phyloP scores from a whole-genome alignment of 805 yeast species.

The Yamadazyma phyllophila region DNA sequence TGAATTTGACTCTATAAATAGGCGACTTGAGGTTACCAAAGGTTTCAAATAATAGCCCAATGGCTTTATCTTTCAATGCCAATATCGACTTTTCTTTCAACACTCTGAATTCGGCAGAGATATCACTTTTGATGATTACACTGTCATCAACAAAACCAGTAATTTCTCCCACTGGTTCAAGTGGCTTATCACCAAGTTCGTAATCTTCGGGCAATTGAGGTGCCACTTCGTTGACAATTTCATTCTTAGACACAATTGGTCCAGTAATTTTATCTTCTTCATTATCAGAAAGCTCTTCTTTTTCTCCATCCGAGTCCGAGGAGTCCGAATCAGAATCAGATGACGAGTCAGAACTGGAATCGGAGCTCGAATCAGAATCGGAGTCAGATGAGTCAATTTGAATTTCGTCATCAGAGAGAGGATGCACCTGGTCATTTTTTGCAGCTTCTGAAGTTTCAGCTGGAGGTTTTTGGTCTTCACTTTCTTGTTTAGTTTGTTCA shows the following conservation, averaged over 20 bases:
- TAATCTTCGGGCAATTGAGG: conserved; percentile 68
- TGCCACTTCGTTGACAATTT: conserved; percentile 64
- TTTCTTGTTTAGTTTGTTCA: too few species aligned
- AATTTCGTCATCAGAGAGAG: conserved; percentile 24
- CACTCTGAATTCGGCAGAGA: conserved; percentile 82
- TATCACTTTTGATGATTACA: conserved; percentile 65
- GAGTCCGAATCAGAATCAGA: conserved; percentile 1
- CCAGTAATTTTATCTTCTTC: conserved; percentile 48
- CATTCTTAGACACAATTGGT: conserved; percentile 80
- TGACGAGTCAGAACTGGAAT: conserved; percentile 4
- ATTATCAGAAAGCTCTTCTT: conserved; percentile 46
- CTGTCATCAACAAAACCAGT: conserved; percentile 68
- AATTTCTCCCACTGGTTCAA: conserved; percentile 71
- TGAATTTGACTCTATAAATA: conserved; percentile 70
- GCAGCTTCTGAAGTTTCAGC: neutral
- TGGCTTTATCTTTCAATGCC: conserved; percentile 67
- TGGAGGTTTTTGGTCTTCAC: too few species aligned
- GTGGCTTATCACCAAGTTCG: conserved; percentile 57
- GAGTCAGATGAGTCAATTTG: conserved; percentile 16
- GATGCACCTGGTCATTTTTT: neutral
- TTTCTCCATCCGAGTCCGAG: conserved; percentile 25
- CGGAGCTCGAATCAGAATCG: conserved; percentile 7
- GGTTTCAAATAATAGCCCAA: conserved; percentile 83
- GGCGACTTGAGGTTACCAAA: conserved; percentile 88
- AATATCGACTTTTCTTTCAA: conserved; percentile 78